Evolutionary conservation across 2,329 filamentous ascomycete genomes (phyloP).

Genomic region (Kalmusia sp.): DNA sequence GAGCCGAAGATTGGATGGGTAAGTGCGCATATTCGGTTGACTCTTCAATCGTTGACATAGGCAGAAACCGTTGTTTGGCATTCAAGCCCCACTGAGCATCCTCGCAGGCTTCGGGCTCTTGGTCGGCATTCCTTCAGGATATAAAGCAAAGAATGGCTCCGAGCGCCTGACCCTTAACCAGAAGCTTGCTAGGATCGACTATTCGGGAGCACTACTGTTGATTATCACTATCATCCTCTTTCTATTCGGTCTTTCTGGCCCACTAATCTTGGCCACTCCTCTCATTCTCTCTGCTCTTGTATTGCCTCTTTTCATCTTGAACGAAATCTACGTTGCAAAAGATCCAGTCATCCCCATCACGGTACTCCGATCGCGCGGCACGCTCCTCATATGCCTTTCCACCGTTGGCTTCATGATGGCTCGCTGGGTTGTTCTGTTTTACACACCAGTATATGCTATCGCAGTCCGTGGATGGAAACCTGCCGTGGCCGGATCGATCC

Average conservation of each 20-base stretch:
- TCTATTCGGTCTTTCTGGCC: conserved; percentile 72
- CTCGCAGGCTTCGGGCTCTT: conserved; percentile 68
- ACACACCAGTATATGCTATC: conserved; percentile 79
- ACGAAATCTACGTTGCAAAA: conserved; percentile 68
- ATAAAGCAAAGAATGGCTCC: conserved; percentile 45
- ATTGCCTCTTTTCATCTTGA: conserved; percentile 61
- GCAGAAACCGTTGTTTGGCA: conserved; percentile 74
- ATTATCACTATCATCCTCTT: conserved; percentile 70
- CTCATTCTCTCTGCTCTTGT: conserved; percentile 66
- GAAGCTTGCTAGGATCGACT: conserved; percentile 74
- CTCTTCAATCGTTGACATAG: not conserved
- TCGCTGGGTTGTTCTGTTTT: conserved; percentile 82
- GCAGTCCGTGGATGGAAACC: conserved; percentile 75
- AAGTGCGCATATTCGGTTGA: too few relatives aligned
- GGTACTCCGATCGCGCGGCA: conserved; percentile 72
- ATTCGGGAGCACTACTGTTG: conserved; percentile 69
- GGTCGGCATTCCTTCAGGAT: conserved; percentile 66
- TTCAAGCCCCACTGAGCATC: conserved; percentile 71
- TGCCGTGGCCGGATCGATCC: conserved; percentile 74
- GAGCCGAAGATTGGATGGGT: conserved; percentile 74
- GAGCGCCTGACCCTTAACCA: conserved; percentile 49
- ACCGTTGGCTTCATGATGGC: conserved; percentile 82
- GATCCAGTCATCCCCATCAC: conserved; percentile 79
- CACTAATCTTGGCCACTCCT: conserved; percentile 65
- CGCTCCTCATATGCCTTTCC: conserved; percentile 75